phyloP scores from a whole-genome alignment of 1,284 basidiomycete genomes.

The Moesziomyces aphidis region DNA sequence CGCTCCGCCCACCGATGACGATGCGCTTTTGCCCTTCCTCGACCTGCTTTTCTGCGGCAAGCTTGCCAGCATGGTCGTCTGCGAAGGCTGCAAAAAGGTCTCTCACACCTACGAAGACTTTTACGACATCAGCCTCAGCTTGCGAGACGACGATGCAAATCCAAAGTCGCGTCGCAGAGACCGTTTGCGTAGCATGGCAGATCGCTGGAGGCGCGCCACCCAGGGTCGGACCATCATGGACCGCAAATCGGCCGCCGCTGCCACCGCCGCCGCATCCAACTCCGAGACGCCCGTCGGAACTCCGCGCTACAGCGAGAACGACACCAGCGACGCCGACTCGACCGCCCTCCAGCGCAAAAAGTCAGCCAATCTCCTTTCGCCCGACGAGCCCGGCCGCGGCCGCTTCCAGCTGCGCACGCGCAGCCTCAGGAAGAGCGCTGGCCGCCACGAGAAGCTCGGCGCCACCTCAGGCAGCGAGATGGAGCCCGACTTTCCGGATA shows the following conservation, averaged over 20 bases:
- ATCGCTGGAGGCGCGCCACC: constrained; percentile 46
- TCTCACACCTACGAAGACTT: constrained; percentile 94
- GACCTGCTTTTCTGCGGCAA: constrained; percentile 90
- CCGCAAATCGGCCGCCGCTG: constrained; percentile 32
- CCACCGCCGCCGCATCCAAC: constrained; percentile 24
- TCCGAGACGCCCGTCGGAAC: constrained; percentile 40
- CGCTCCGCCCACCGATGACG: constrained; percentile 68
- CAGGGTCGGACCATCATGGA: constrained; percentile 36
- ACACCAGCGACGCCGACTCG: constrained; percentile 75
- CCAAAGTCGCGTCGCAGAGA: constrained; percentile 46
- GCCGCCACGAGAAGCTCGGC: constrained; percentile 39
- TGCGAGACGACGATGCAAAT: constrained; percentile 67
- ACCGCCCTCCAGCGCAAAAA: constrained; percentile 66
- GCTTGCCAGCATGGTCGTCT: constrained; percentile 88
- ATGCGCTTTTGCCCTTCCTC: constrained; percentile 78
- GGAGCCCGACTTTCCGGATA: constrained; percentile 54
- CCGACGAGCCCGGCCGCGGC: constrained; percentile 33
- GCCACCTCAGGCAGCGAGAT: constrained; percentile 50
- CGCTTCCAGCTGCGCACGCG: constrained; percentile 40
- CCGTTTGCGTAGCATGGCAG: constrained; percentile 51
- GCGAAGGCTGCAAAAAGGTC: constrained; percentile 87
- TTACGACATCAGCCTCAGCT: constrained; percentile 87
- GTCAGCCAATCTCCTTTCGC: constrained; percentile 68
- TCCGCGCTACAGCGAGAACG: constrained; percentile 45
- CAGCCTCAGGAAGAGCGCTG: constrained; percentile 35